A percentile compares a stretch with the other conserved stretches of the same genome.
Conservation (phyloP, 1,139 yeast species). For the Geotrichum australiense region DNA sequence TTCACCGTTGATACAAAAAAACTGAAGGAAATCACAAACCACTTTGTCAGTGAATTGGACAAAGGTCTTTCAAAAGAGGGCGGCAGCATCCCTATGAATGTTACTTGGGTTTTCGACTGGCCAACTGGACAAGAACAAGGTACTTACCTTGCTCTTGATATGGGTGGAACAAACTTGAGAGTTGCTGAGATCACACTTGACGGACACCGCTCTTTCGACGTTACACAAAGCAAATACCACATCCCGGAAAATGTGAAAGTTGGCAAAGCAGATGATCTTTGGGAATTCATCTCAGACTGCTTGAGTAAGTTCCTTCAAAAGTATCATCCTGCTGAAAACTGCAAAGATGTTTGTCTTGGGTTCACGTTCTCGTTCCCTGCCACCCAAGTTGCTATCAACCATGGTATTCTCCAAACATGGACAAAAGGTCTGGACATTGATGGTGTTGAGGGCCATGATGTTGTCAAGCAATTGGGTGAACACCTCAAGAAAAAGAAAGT, state of each 20-base stretch:
- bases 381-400: slow-evolving; percentile 72
- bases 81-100: slow-evolving; percentile 92
- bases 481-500: slow-evolving; percentile 58
- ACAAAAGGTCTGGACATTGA: slow-evolving; percentile 95
- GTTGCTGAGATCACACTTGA: slow-evolving; percentile 77
- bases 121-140: slow-evolving; percentile 92
- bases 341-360: slow-evolving; percentile 60
- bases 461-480: slow-evolving; percentile 80
- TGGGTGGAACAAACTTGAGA: slow-evolving; percentile 93
- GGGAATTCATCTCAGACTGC: slow-evolving; percentile 80
- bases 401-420: slow-evolving; percentile 91
- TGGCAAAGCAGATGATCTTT: slow-evolving; percentile 67
- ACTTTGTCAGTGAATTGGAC: slow-evolving; percentile 63
- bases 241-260: slow-evolving; percentile 73
- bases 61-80: slow-evolving; percentile 71
- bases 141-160: slow-evolving; percentile 82
- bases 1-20: slow-evolving; percentile 57
- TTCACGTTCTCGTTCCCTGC: slow-evolving; percentile 96
- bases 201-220: slow-evolving; percentile 74
- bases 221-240: slow-evolving; percentile 70
- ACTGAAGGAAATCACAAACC: slow-evolving; percentile 60
- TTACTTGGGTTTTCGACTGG: slow-evolving; percentile 90
- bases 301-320: slow-evolving; percentile 53
- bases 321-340: slow-evolving; percentile 39
- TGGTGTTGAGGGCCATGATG: slow-evolving; percentile 91